Evolutionary conservation across 345 rosid genomes (phyloP).

Genomic region (Acer yangbiense): DNA sequence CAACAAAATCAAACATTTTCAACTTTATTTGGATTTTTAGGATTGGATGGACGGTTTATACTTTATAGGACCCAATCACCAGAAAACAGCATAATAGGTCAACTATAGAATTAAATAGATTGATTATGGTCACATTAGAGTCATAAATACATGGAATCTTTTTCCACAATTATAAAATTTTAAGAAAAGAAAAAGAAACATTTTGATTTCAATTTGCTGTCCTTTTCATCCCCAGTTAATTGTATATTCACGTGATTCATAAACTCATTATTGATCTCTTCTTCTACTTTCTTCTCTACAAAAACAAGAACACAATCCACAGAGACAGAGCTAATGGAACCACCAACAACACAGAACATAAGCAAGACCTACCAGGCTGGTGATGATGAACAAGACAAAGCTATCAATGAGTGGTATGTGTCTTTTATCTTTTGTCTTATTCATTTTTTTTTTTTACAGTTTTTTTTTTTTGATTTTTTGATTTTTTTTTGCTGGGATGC

Average conservation of each 20-base stretch:
- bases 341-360: conserved; percentile 40
- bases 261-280: not conserved
- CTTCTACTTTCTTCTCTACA: not conserved
- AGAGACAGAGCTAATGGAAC: conserved; percentile 33
- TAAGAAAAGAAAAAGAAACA: not conserved
- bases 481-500: conserved; percentile 9
- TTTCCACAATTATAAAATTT: not conserved
- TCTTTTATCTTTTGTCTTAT: not conserved
- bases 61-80: not conserved
- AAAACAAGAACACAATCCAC: not conserved
- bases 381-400: conserved; percentile 43
- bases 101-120: not conserved
- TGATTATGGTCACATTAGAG: not conserved
- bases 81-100: not conserved
- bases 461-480: not conserved
- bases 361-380: conserved; percentile 31
- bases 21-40: no score
- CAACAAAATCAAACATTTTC: no score
- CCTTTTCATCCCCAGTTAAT: not conserved
- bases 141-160: not conserved
- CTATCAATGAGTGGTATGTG: conserved; percentile 38
- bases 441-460: not conserved
- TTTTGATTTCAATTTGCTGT: not conserved
- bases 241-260: conserved; percentile 14
- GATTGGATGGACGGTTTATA: no score